These are phyloP conservation scores for Nowakowskiella sp. DNA, from an alignment of 192 early-diverging fungal genomes.

Conservation along the genomic window DNA sequence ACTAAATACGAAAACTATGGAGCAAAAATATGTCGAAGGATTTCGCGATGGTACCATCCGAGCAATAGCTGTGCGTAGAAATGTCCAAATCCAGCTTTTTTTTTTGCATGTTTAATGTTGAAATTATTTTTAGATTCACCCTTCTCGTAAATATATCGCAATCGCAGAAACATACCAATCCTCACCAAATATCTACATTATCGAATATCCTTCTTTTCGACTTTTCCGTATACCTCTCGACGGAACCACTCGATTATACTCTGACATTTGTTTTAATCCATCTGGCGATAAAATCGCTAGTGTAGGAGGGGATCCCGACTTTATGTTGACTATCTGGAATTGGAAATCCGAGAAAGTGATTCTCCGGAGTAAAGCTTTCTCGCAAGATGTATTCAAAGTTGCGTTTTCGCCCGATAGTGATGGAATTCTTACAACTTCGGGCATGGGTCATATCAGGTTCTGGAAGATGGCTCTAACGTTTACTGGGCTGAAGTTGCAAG, in stretches of 20 bases:
- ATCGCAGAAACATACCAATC: conserved; percentile 37
- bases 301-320: conserved; percentile 53
- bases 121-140: conserved; percentile 46
- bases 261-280: conserved; percentile 45
- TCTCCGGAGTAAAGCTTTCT: conserved; percentile 54
- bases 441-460: conserved; percentile 64
- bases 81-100: no score
- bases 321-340: conserved; percentile 57
- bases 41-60: conserved; percentile 45
- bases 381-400: conserved; percentile 52
- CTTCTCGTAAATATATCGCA: conserved; percentile 38
- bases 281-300: conserved; percentile 46
- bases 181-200: conserved; percentile 48
- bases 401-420: conserved; percentile 47
- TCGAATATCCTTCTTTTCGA: conserved; percentile 39
- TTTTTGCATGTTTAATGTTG: background rate
- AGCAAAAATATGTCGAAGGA: conserved; percentile 41
- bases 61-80: conserved; percentile 37
- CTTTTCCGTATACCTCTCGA: conserved; percentile 37
- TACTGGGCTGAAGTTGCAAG: conserved; percentile 56
- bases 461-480: conserved; percentile 55
- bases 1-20: conserved; percentile 39
- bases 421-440: conserved; percentile 47
- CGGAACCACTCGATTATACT: conserved; percentile 36
- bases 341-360: conserved; percentile 46